Evolutionary conservation across 768 basidiomycete genomes (phyloP).

Genomic region (Artomyces pyxidatus): DNA sequence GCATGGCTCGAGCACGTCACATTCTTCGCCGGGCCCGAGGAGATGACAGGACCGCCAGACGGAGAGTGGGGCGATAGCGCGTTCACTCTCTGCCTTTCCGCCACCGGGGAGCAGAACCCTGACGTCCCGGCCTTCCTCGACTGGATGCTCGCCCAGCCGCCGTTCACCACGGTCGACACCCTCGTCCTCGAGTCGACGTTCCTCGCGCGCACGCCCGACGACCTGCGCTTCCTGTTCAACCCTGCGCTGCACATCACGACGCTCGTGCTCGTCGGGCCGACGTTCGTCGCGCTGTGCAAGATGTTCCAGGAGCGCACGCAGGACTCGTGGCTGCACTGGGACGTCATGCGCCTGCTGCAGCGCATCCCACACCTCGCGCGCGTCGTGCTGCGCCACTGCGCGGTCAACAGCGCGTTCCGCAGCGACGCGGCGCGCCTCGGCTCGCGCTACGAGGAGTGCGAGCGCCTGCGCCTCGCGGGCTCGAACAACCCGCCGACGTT

Average conservation of each 20-base stretch:
- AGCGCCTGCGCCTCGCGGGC: too few relatives aligned
- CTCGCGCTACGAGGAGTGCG: too few relatives aligned
- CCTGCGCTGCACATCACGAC: background rate
- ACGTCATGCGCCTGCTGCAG: background rate
- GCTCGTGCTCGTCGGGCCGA: background rate
- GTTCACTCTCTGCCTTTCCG: background rate
- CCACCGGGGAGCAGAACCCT: background rate
- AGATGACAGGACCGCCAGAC: background rate
- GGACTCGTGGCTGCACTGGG: background rate
- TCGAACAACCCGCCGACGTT: background rate
- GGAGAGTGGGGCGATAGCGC: too few relatives aligned
- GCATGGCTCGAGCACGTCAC: background rate
- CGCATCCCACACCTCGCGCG: background rate
- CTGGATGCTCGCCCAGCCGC: background rate
- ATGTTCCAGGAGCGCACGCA: background rate
- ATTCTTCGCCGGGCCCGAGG: background rate
- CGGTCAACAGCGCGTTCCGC: background rate
- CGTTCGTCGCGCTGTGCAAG: background rate
- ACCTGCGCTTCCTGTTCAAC: background rate
- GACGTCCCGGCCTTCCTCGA: background rate
- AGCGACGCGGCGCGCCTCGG: too few relatives aligned
- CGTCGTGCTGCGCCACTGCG: background rate
- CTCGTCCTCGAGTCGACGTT: background rate
- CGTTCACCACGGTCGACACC: background rate
- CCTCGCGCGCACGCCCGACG: background rate